Percentiles rank a stretch among this genome's conserved stretches.
Conservation (phyloP, 2,329 filamentous ascomycete species). For the Xylaria sp. region DNA sequence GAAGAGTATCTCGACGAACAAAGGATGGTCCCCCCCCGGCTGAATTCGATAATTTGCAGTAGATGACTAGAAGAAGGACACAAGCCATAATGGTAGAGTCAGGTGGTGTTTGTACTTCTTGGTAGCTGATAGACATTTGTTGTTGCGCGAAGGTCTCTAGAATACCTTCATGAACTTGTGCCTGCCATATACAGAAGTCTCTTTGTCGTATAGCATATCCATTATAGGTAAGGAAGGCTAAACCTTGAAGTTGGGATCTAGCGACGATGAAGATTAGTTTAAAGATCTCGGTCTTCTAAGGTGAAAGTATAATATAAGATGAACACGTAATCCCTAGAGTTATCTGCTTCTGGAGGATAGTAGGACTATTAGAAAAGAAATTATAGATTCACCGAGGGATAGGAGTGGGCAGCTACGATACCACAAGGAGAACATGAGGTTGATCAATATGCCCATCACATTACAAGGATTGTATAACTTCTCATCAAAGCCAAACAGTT, state of each 20-base stretch:
- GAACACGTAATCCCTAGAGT: too few species aligned
- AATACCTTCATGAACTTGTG: too few species aligned
- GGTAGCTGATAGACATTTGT: too few species aligned
- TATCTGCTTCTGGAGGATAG: neutral
- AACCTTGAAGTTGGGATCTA: neutral
- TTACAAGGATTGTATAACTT: neutral
- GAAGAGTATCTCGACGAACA: neutral
- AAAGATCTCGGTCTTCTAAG: neutral
- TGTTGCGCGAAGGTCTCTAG: too few species aligned
- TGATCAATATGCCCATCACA: neutral
- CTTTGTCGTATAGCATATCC: too few species aligned
- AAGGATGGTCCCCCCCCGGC: neutral
- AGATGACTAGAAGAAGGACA: neutral
- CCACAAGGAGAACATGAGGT: neutral
- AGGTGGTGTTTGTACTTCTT: too few species aligned
- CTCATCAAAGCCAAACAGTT: conserved; percentile 32
- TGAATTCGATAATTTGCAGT: neutral
- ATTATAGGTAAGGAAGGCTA: too few species aligned
- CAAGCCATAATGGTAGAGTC: neutral
- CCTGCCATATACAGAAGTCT: too few species aligned
- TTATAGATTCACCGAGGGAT: neutral
- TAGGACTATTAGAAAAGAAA: neutral
- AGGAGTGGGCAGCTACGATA: neutral
- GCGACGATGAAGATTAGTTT: neutral
- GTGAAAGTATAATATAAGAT: neutral